phyloP scores from a whole-genome alignment of 2,329 filamentous ascomycete species.

The Lachnellula arida region DNA sequence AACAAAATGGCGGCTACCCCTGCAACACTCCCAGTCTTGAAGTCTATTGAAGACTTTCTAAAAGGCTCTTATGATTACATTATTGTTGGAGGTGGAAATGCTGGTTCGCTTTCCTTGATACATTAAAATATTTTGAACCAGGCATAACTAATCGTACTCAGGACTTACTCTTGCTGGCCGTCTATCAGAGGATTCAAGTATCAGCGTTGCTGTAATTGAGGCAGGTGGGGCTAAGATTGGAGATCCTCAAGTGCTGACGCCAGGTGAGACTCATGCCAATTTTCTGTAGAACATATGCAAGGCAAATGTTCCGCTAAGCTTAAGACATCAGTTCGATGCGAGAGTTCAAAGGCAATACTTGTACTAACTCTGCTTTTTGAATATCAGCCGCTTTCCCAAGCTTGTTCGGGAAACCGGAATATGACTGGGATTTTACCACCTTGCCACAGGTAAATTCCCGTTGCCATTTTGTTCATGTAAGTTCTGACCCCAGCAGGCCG shows the following conservation, averaged over 20 bases:
- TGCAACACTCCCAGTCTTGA: neutral
- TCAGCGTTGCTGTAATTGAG: constrained; percentile 38
- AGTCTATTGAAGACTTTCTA: neutral
- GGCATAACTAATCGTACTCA: too few species aligned
- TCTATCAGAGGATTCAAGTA: constrained; percentile 35
- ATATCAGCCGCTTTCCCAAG: too few species aligned
- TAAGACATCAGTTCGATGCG: too few species aligned
- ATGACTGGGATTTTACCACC: constrained; percentile 14
- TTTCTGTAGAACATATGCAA: too few species aligned
- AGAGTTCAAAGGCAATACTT: too few species aligned
- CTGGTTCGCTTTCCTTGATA: constrained; percentile 25
- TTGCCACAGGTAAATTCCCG: constrained; percentile 10
- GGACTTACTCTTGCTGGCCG: constrained; percentile 36
- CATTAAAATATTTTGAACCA: too few species aligned
- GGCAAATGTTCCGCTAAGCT: too few species aligned
- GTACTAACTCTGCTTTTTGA: too few species aligned
- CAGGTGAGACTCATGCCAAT: constrained; percentile 23
- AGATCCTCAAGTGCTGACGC: constrained; percentile 35
- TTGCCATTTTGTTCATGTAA: neutral
- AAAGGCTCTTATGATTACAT: constrained; percentile 36
- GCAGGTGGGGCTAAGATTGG: constrained; percentile 34
- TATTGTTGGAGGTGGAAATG: constrained; percentile 40
- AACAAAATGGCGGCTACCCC: too few species aligned
- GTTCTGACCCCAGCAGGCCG: neutral
- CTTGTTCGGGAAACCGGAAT: constrained; percentile 7